Evolutionary conservation across 768 basidiomycete genomes (phyloP), one percentile per base, ranked within the genome.

Genomic region (Agaricus blazei): DNA sequence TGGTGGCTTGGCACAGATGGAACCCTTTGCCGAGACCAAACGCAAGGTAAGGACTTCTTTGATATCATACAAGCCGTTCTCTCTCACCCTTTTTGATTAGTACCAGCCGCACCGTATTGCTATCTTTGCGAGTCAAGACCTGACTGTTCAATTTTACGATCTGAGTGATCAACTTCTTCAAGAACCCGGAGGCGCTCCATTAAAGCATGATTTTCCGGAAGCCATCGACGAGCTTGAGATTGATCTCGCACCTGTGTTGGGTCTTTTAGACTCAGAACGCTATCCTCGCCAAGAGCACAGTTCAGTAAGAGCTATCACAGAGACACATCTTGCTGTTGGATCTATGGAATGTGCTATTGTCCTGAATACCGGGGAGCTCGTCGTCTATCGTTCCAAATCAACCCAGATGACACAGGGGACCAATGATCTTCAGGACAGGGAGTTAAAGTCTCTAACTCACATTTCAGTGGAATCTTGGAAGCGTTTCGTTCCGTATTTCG

Each of bases 81-180:
- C 45, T 42, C 27, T 42, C 26, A 19, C 36, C 43, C 37, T 42
- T 47, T 37, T 42, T 4, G 11, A 48, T 43, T 58, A 85, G 83
- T 80, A 77, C 59, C 82, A 87, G 64, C 79, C 77, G 12, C 82
- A 77, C 60, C 81, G 88, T 23, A 66, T 94, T 4, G 68, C 90
- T 19, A 67, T 88, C 2, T 87, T 87, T 0, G 73, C 72, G 52
- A 83, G 89, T 63, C 69, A 71, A 9, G 84, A 93, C 64, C 71
- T 84, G 19, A 79, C 77, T 4, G 69, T 94, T 19, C 80, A 78
- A 52, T 88, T 94, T 67, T 82, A 83, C 60, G 92, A 96, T 66
- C 67, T 85, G 41, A 90, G 89, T 52, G 77, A 83, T 3, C 84
- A 87, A 28, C 73, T 92, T 2, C 70, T 69, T n/a, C 59, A 66